phyloP scores from a whole-genome alignment of 129 eudicot species.

The Erigeron canadensis region DNA sequence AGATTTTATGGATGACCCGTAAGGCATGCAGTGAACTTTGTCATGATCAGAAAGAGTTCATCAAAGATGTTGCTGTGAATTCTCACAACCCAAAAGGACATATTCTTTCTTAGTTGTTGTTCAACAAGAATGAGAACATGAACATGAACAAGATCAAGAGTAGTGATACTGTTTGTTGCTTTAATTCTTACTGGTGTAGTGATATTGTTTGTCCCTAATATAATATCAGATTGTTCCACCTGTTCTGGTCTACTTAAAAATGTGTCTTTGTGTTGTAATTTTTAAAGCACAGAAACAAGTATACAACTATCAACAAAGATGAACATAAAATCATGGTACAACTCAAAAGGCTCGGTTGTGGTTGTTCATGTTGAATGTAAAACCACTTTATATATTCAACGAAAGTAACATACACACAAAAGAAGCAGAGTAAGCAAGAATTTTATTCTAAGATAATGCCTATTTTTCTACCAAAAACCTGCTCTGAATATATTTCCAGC shows the following conservation, averaged over 20 bases:
- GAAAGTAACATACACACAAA: constrained; percentile 8
- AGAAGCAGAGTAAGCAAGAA: constrained; percentile 1
- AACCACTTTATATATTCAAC: not conserved
- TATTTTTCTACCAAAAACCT: not conserved
- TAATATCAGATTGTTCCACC: constrained; percentile 22
- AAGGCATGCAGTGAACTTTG: constrained; percentile 32
- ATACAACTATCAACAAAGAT: constrained; percentile 8
- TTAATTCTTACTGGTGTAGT: constrained; percentile 40
- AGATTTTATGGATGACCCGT: constrained; percentile 29
- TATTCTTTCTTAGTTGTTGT: constrained; percentile 35
- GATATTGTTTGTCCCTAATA: constrained; percentile 37
- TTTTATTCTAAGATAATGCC: not conserved
- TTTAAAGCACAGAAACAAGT: not conserved
- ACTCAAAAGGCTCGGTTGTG: not conserved
- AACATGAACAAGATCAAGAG: constrained; percentile 25
- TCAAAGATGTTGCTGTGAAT: constrained; percentile 21
- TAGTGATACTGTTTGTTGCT: constrained; percentile 32
- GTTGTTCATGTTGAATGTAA: too few species aligned
- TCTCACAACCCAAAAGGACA: constrained; percentile 17
- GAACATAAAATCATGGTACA: constrained; percentile 7
- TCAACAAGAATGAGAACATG: constrained; percentile 21
- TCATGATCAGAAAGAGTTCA: constrained; percentile 27
- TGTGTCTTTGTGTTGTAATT: constrained; percentile 3
- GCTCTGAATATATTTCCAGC: constrained; percentile 6
- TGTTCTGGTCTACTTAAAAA: constrained; percentile 12